phyloP scores from a whole-genome alignment of 768 basidiomycete genomes.

The Lentinus tigrinus region DNA sequence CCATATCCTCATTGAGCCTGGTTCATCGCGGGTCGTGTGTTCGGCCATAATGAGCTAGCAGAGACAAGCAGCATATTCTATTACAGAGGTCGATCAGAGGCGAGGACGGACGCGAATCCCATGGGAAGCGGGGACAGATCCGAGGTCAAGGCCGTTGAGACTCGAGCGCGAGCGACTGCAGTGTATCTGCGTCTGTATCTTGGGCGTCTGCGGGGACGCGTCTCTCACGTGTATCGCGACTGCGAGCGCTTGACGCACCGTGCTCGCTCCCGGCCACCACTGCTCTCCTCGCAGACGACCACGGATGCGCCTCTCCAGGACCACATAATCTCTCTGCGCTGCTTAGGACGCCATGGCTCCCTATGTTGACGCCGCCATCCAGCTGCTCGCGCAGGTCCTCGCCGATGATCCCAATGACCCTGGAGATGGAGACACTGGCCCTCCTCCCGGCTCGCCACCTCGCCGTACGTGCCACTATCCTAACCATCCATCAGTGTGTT shows the following conservation, averaged over 20 bases:
- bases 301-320: slow-evolving; percentile 2
- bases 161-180: too few species aligned
- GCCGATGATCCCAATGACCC: slow-evolving; percentile 3
- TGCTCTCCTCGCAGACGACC: slow-evolving; percentile 6
- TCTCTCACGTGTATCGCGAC: slow-evolving; percentile 17
- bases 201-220: neutral
- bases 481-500: neutral
- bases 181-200: neutral
- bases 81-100: too few species aligned
- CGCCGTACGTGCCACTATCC: slow-evolving; percentile 44
- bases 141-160: too few species aligned
- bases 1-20: too few species aligned
- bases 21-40: too few species aligned
- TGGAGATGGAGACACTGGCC: slow-evolving; percentile 6
- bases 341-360: slow-evolving; percentile 1
- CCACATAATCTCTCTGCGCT: neutral
- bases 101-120: too few species aligned
- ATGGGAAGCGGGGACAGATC: too few species aligned
- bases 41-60: too few species aligned
- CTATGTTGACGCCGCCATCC: neutral
- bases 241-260: slow-evolving; percentile 10
- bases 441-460: slow-evolving; percentile 63
- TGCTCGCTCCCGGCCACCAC: slow-evolving; percentile 1
- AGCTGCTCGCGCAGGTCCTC: slow-evolving; percentile 3
- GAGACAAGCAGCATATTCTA: too few species aligned